Base-by-base conservation (phyloP, 2,329 filamentous ascomycete species). In the Alternaria solani region DNA sequence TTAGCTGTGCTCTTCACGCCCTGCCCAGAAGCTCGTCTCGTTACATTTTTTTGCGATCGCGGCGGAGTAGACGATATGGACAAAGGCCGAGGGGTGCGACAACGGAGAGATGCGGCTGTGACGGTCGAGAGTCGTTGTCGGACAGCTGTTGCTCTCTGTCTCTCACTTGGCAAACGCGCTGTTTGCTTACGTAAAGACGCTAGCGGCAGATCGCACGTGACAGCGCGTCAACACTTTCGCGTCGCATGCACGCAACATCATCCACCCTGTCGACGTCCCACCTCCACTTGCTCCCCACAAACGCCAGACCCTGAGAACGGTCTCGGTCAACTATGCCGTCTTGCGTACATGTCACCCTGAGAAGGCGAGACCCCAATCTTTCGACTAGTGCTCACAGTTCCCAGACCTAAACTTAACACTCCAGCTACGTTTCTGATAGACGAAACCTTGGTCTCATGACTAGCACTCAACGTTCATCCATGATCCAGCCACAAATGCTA, bases 161-260 rank as follows among this genome's bases (percentile, higher is more conserved):
- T 53, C 41, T 53, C 43, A 55, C 61, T 57, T 56, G 41, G 61
- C 51, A 51, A 59, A 61, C 63, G 63, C 63, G 63, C 42, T 48
- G 36, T 38, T 20, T 59, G 59, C 48, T 60, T 60, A 60, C 42
- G 23, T 60, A 60, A 57, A 28, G 1, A 2, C 20, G 7, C 43
- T 57, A 61, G 48, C 30, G 5, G 36, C 30, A 18, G 12, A n/a
- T 18, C 26, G 4, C 58, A 61, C 58, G 58, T 61, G 58, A 57
- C 39, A 57, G 30, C 58, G 58, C 58, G 58, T n/a, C 34, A 38
- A 3, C 4, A 16, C 16, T 12, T 4, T 51, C 47, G 47, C 41
- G 46, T 39, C 39, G 9, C 6, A 14, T 9, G 25, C 26, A 9
- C 6, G 12, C 20, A 46, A 30, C 28, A 26, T 43, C 28, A 34